phyloP scores from a whole-genome alignment of 2,329 filamentous ascomycete species.

The Beauveria medogensis region DNA sequence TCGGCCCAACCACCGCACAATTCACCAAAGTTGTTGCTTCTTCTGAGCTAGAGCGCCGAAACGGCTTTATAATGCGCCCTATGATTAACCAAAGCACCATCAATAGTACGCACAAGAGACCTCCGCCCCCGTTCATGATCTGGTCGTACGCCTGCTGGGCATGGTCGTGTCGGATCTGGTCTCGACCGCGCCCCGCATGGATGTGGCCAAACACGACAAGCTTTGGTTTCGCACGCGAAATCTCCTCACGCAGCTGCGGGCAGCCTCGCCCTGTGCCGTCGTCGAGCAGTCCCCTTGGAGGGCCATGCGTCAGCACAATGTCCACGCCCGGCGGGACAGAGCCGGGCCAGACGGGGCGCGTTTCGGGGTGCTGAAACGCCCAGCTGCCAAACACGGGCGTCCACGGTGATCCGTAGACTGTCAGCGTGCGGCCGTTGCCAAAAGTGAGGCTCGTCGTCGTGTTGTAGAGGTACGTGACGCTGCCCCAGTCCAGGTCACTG shows the following conservation, averaged over 20 bases:
- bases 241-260: slow-evolving; percentile 20
- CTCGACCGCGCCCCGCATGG: slow-evolving; percentile 25
- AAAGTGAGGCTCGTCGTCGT: slow-evolving; percentile 18
- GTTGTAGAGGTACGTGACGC: slow-evolving; percentile 26
- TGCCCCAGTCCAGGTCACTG: slow-evolving; percentile 23
- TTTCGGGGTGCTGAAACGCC: slow-evolving; percentile 32
- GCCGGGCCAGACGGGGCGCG: slow-evolving; percentile 18
- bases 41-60: not conserved
- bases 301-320: slow-evolving; percentile 31
- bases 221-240: slow-evolving; percentile 23
- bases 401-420: slow-evolving; percentile 27
- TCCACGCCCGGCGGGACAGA: slow-evolving; percentile 21
- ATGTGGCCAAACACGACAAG: slow-evolving; percentile 32
- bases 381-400: slow-evolving; percentile 26
- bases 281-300: slow-evolving; percentile 28
- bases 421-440: slow-evolving; percentile 20
- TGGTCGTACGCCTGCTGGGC: slow-evolving; percentile 20
- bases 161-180: slow-evolving; percentile 19
- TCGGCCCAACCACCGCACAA: not conserved
- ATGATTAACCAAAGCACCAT: slow-evolving; percentile 1
- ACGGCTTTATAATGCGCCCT: not conserved
- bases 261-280: slow-evolving; percentile 23
- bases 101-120: not conserved
- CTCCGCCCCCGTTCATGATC: slow-evolving; percentile 1
- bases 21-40: slow-evolving; percentile 3